Evolutionary conservation across 495 filamentous ascomycete species (phyloP).

Genomic region (Aspergillus sparsus): DNA sequence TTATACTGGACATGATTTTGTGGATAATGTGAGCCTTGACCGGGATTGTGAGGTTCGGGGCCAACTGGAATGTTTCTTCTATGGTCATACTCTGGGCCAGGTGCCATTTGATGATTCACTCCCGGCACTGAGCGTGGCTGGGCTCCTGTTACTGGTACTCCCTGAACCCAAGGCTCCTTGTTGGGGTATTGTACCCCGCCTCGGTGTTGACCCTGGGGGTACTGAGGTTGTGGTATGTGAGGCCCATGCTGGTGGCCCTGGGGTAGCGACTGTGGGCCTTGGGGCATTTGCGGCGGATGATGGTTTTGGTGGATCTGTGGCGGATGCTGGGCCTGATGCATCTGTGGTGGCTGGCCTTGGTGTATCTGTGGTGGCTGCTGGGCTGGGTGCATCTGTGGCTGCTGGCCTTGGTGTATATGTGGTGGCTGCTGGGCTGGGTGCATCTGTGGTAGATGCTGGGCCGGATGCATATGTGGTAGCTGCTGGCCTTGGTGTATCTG

Average conservation of each 20-base stretch:
- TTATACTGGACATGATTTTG: too few relatives aligned
- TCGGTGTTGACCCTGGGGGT: neutral
- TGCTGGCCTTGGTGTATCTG: neutral
- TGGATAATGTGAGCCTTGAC: too few relatives aligned
- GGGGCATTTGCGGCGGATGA: neutral
- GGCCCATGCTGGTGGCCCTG: slow-evolving; percentile 17
- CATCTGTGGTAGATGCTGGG: neutral
- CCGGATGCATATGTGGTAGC: neutral
- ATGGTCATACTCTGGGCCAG: neutral
- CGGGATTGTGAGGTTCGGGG: neutral
- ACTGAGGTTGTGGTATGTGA: slow-evolving; percentile 5
- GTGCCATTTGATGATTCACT: slow-evolving; percentile 5
- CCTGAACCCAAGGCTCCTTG: slow-evolving; percentile 13
- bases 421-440: neutral
- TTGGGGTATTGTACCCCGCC: slow-evolving; percentile 3
- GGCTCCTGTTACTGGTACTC: slow-evolving; percentile 7
- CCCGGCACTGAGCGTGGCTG: slow-evolving; percentile 4
- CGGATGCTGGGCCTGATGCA: neutral
- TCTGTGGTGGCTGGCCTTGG: slow-evolving; percentile 1
- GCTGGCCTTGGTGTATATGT: neutral
- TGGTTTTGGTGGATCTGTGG: slow-evolving; percentile 1
- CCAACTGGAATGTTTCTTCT: slow-evolving; percentile 4
- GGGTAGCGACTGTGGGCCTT: slow-evolving; percentile 8
- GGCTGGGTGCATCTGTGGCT: neutral
- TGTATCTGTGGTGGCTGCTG: slow-evolving; percentile 1